These are phyloP conservation scores for Leptomonas seymouri DNA, from an alignment of 208 protist genomes.

Conservation along the genomic window DNA sequence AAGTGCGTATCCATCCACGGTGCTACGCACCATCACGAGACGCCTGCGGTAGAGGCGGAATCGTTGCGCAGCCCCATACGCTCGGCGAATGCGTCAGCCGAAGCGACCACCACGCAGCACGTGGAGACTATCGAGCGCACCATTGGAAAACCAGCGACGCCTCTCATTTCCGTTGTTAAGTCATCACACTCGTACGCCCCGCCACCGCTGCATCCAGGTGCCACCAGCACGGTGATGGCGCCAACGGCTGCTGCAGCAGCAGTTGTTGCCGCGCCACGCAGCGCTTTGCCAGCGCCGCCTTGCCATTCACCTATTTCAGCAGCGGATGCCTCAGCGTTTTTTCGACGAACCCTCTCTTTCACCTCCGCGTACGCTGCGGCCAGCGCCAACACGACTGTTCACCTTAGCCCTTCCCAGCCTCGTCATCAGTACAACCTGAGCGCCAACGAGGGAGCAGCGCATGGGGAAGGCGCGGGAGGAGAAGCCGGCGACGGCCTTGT, in stretches of 20 bases:
- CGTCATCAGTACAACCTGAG: constrained; percentile 16
- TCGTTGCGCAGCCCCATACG: background rate
- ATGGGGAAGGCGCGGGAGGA: background rate
- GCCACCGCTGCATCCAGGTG: background rate
- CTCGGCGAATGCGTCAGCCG: background rate
- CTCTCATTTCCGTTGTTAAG: background rate
- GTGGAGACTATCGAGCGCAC: constrained; percentile 34
- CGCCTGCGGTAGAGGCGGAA: background rate
- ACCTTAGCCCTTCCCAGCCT: background rate
- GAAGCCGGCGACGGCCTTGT: background rate
- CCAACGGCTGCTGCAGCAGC: background rate
- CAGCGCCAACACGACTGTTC: background rate
- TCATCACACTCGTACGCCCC: background rate
- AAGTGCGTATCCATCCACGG: too few species aligned
- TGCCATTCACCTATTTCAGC: too few species aligned
- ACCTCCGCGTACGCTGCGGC: background rate
- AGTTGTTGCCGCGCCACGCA: too few species aligned
- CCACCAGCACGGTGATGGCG: background rate
- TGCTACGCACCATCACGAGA: background rate
- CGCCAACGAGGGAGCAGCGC: background rate
- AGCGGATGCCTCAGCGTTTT: background rate
- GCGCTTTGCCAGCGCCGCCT: too few species aligned
- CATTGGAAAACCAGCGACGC: background rate
- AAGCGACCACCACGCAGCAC: constrained; percentile 1
- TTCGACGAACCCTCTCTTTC: constrained; percentile 6